Evolutionary conservation across 495 filamentous ascomycete genomes (phyloP).

Genomic region (Pyrenula massariospora): DNA sequence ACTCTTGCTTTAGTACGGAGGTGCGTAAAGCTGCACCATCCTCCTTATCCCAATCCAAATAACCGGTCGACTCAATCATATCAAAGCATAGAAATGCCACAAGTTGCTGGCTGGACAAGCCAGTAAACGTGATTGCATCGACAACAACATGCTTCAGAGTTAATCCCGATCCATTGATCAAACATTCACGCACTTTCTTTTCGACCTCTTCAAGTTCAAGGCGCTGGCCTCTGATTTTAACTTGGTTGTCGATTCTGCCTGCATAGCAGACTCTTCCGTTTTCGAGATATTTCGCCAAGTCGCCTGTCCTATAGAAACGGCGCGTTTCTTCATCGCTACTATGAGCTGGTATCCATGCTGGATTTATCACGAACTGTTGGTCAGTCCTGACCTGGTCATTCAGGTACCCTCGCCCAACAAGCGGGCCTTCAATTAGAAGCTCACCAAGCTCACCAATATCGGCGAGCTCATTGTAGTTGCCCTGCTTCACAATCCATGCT

Average conservation of each 20-base stretch:
- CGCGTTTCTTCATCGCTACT: conserved; percentile 14
- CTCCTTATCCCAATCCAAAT: neutral
- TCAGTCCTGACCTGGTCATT: conserved; percentile 23
- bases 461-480: conserved; percentile 28
- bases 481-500: conserved; percentile 37
- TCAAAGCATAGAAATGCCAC: neutral
- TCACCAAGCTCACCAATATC: conserved; percentile 38
- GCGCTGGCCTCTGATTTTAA: conserved; percentile 39
- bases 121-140: neutral
- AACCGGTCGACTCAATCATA: neutral
- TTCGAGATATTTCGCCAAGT: conserved; percentile 30
- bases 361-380: conserved; percentile 28
- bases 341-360: conserved; percentile 25
- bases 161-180: neutral
- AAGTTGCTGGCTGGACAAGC: neutral
- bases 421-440: conserved; percentile 36
- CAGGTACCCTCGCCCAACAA: conserved; percentile 32
- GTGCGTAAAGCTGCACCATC: neutral
- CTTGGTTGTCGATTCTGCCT: conserved; percentile 37
- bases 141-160: neutral
- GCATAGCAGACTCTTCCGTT: conserved; percentile 33
- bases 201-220: conserved; percentile 40
- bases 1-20: neutral
- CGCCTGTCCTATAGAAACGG: conserved; percentile 41
- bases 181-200: neutral